These are phyloP conservation scores for Clitoria ternatea DNA, from an alignment of 306 rosid species.

Conservation along the genomic window DNA sequence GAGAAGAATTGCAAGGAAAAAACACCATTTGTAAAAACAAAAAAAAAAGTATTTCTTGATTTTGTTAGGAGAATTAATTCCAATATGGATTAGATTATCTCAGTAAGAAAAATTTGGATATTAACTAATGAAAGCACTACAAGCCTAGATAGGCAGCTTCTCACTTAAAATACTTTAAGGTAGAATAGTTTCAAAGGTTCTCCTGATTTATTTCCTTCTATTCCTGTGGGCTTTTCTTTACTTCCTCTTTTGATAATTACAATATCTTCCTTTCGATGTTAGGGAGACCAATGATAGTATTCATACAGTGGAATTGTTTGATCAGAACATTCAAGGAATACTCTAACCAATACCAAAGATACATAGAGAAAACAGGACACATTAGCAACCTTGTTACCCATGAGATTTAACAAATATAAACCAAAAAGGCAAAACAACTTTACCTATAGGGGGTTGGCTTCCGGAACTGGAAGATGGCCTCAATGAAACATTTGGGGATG, in stretches of 20 bases:
- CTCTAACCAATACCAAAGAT: conserved; percentile 2
- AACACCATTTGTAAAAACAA: not conserved
- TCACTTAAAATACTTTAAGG: not conserved
- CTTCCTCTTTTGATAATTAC: not conserved
- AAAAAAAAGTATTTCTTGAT: not conserved
- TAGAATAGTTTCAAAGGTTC: not conserved
- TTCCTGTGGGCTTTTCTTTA: not conserved
- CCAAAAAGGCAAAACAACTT: too few species aligned
- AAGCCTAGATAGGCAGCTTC: conserved; percentile 10
- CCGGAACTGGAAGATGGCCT: conserved; percentile 33
- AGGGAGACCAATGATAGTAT: not conserved
- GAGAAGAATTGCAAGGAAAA: not conserved
- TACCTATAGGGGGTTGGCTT: conserved; percentile 37
- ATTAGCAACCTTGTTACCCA: not conserved
- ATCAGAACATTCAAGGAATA: not conserved
- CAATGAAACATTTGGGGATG: conserved; percentile 34
- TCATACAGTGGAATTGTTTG: not conserved
- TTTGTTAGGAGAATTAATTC: not conserved
- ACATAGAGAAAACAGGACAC: not conserved
- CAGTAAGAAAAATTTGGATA: not conserved
- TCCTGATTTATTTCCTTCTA: conserved; percentile 1
- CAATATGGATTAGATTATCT: not conserved
- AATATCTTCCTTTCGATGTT: not conserved
- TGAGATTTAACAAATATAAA: conserved; percentile 15
- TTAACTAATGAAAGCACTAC: conserved; percentile 3